Conservation (phyloP, 495 filamentous ascomycete genomes). For the Cudoniella acicularis region DNA sequence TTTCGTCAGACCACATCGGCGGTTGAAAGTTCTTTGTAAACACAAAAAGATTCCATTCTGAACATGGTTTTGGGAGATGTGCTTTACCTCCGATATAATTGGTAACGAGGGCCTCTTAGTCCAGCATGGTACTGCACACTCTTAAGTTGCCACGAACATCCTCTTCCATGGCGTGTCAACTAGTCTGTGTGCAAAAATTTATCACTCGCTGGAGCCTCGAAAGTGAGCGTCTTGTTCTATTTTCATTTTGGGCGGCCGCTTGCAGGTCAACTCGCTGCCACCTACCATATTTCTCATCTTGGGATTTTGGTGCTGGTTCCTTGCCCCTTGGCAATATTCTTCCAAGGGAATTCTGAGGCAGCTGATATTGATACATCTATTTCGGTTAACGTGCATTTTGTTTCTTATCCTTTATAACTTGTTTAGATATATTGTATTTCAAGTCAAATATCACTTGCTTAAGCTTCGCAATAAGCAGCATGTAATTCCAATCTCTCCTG, state of each 20-base stretch:
- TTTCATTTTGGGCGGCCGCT: constrained; percentile 25
- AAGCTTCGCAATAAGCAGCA: constrained; percentile 19
- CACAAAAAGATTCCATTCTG: too few relatives aligned
- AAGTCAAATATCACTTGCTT: too few relatives aligned
- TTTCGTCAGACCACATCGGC: too few relatives aligned
- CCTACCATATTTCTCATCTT: constrained; percentile 15
- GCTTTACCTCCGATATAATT: too few relatives aligned
- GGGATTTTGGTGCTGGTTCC: constrained; percentile 17
- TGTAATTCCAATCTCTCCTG: constrained; percentile 14
- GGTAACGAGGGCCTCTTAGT: too few relatives aligned
- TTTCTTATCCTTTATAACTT: too few relatives aligned
- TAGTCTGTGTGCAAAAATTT: constrained; percentile 91
- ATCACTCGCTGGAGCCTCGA: constrained; percentile 39
- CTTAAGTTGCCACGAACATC: constrained; percentile 84
- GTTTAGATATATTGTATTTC: too few relatives aligned
- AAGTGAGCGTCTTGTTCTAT: constrained; percentile 34
- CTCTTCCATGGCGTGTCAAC: constrained; percentile 77
- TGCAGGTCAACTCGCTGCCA: constrained; percentile 24
- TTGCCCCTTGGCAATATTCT: constrained; percentile 6
- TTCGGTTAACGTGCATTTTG: background rate
- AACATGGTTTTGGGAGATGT: too few relatives aligned
- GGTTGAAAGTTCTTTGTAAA: too few relatives aligned
- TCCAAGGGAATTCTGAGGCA: constrained; percentile 15
- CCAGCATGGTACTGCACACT: constrained; percentile 57
- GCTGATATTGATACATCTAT: constrained; percentile 24